These are phyloP conservation scores for Aspergillus sp. DNA, from an alignment of 2,329 filamentous ascomycete genomes.

Conservation along the genomic window DNA sequence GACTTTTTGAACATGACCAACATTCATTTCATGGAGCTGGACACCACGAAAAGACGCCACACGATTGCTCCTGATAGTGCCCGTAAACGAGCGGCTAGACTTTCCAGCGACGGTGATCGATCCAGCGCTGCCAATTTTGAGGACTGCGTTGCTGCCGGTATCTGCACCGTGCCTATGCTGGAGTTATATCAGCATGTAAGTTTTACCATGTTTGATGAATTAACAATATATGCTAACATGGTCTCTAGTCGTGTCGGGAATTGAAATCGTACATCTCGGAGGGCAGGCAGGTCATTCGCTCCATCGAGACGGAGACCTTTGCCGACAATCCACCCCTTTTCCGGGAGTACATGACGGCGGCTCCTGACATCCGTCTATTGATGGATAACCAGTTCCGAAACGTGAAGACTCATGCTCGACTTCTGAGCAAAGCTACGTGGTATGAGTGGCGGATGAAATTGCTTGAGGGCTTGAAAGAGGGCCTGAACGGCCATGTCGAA, in stretches of 20 bases:
- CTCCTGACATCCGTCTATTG: conserved; percentile 75
- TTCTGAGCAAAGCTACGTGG: conserved; percentile 94
- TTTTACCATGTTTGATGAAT: conserved; percentile 13
- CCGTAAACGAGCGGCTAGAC: conserved; percentile 29
- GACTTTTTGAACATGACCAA: conserved; percentile 94
- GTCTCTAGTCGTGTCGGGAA: conserved; percentile 73
- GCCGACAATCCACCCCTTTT: conserved; percentile 91
- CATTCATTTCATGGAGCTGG: conserved; percentile 97
- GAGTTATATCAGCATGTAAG: conserved; percentile 88
- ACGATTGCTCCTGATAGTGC: conserved; percentile 65
- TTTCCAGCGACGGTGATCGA: conserved; percentile 21
- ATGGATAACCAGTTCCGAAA: conserved; percentile 99
- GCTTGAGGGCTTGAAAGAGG: conserved; percentile 76
- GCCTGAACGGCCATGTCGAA: conserved; percentile 70
- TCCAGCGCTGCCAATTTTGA: conserved; percentile 55
- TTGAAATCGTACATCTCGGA: conserved; percentile 96
- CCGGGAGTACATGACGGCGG: conserved; percentile 83
- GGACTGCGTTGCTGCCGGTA: conserved; percentile 80
- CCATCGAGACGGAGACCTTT: conserved; percentile 85
- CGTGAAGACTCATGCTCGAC: conserved; percentile 85
- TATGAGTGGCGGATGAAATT: conserved; percentile 96
- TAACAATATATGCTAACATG: conserved; percentile 26
- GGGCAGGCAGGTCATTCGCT: conserved; percentile 82
- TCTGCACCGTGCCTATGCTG: conserved; percentile 88
- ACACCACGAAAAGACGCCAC: conserved; percentile 88